These are phyloP conservation scores for Cytospora chrysosperma DNA, from an alignment of 2,329 filamentous ascomycete genomes.

Conservation along the genomic window DNA sequence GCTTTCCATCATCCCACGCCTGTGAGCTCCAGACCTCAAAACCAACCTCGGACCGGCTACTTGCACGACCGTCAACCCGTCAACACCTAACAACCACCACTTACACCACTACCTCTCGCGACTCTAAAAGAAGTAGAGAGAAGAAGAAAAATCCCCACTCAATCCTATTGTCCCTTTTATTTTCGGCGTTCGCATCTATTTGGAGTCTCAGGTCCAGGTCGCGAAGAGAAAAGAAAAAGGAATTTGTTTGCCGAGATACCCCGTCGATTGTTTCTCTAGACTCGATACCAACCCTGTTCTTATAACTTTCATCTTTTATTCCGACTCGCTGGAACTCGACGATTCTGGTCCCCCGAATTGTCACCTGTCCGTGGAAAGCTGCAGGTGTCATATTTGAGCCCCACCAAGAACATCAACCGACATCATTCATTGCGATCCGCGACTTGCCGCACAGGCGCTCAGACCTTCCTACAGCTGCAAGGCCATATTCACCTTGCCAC, in stretches of 20 bases:
- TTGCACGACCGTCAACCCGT: background rate
- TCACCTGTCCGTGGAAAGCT: conserved; percentile 16
- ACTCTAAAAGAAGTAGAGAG: background rate
- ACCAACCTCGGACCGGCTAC: background rate
- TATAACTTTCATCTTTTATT: conserved; percentile 4
- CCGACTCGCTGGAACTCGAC: conserved; percentile 23
- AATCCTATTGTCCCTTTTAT: conserved; percentile 30
- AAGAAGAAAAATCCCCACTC: conserved; percentile 34
- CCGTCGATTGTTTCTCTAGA: conserved; percentile 32
- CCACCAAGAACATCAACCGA: conserved; percentile 15
- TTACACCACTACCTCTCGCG: background rate
- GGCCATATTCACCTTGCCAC: background rate
- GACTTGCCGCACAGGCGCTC: background rate
- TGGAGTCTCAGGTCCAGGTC: conserved; percentile 30
- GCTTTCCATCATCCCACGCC: conserved; percentile 1
- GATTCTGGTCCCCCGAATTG: background rate
- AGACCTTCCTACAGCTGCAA: conserved; percentile 1
- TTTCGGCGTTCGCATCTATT: conserved; percentile 27
- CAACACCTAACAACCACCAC: conserved; percentile 2
- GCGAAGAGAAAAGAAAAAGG: conserved; percentile 22
- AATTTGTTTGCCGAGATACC: conserved; percentile 27
- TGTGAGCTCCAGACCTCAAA: conserved; percentile 1
- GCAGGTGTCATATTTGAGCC: conserved; percentile 16
- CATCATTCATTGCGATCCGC: conserved; percentile 9
- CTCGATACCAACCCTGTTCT: conserved; percentile 23